A percentile compares a stretch with the other conserved stretches of the same genome.
phyloP scores from a whole-genome alignment of 371 early-diverging fungal species.

The Basidiobolus meristosporus region DNA sequence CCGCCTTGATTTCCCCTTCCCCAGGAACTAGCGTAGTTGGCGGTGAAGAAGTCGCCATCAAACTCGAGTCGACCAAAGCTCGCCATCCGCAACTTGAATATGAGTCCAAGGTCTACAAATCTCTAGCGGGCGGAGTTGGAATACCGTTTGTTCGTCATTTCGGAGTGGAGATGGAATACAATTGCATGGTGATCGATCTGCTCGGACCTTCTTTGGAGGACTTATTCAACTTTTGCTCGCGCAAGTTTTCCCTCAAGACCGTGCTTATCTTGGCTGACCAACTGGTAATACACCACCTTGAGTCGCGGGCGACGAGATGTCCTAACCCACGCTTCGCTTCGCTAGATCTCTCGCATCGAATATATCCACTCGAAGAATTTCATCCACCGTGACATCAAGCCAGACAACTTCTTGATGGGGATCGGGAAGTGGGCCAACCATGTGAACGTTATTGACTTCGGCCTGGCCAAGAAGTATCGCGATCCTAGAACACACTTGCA shows the following conservation, averaged over 20 bases:
- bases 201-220: constrained; percentile 98
- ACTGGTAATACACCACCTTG: constrained; percentile 62
- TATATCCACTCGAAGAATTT: constrained; percentile 86
- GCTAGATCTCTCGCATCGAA: constrained; percentile 86
- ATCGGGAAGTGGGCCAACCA: constrained; percentile 84
- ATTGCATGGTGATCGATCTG: constrained; percentile 98
- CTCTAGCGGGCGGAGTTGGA: constrained; percentile 86
- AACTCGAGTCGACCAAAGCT: constrained; percentile 81
- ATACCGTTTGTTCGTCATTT: constrained; percentile 91
- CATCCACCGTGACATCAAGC: constrained; percentile 77
- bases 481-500: constrained; percentile 94
- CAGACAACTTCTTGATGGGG: constrained; percentile 99
- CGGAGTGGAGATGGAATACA: constrained; percentile 83
- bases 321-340: neutral
- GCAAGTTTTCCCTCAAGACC: constrained; percentile 96
- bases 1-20: neutral
- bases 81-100: constrained; percentile 95
- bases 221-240: constrained; percentile 94
- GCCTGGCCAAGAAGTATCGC: constrained; percentile 96
- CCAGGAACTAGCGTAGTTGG: constrained; percentile 78
- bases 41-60: constrained; percentile 92
- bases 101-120: constrained; percentile 89
- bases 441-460: constrained; percentile 98
- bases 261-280: constrained; percentile 96
- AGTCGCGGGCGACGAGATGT: neutral